These are phyloP conservation scores for Rhodotorula sp. DNA, from an alignment of 1,284 basidiomycete genomes.

Conservation along the genomic window DNA sequence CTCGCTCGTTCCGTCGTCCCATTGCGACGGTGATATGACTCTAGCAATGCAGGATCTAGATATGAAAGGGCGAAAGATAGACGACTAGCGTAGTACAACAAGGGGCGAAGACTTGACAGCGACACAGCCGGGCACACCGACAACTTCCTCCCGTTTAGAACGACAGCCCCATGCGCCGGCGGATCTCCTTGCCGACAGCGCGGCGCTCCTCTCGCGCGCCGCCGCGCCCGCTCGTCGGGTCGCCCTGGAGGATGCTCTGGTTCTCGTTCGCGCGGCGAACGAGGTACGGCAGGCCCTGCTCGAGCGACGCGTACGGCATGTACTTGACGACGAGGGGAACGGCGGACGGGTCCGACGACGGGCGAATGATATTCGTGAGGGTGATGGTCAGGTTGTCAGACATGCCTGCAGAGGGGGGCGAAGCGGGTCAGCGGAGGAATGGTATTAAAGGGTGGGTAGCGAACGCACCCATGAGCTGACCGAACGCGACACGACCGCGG, in stretches of 20 bases:
- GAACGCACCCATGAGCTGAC: constrained; percentile 45
- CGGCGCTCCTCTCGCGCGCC: constrained; percentile 42
- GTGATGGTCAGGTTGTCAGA: constrained; percentile 45
- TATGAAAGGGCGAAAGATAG: background rate
- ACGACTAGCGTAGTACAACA: background rate
- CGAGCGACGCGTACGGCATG: constrained; percentile 44
- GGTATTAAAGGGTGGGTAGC: background rate
- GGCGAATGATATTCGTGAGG: constrained; percentile 36
- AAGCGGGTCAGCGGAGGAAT: background rate
- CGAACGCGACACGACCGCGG: constrained; percentile 43
- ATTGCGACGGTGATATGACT: background rate
- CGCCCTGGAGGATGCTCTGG: constrained; percentile 42
- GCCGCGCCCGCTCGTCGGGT: constrained; percentile 40
- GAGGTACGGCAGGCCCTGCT: constrained; percentile 45
- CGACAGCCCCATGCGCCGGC: constrained; percentile 31
- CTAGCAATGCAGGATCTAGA: background rate
- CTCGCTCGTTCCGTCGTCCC: no score
- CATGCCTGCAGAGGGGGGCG: constrained; percentile 39
- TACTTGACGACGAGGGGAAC: constrained; percentile 43
- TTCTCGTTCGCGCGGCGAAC: constrained; percentile 47
- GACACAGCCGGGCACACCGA: background rate
- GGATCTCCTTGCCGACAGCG: constrained; percentile 43
- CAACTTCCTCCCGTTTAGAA: constrained; percentile 16
- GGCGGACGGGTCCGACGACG: constrained; percentile 8
- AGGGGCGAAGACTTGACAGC: background rate